Percentiles rank a stretch among this genome's conserved stretches.
phyloP scores from a whole-genome alignment of 768 basidiomycete genomes.

The Pleurotus eryngii region DNA sequence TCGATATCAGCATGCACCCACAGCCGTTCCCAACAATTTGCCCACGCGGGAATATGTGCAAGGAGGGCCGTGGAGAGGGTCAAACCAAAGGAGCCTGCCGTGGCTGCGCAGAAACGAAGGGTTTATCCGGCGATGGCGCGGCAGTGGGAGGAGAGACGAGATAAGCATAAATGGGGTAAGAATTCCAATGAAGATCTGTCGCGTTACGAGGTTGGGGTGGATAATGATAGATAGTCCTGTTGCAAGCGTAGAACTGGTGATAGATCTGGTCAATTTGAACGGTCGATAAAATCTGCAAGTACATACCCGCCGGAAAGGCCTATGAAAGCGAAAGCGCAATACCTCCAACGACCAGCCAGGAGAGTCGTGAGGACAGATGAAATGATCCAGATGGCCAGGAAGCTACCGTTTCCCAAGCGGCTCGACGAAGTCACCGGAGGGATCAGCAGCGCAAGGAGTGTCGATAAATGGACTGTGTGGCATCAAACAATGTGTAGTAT shows the following conservation, averaged over 20 bases:
- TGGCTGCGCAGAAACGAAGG: constrained; percentile 48
- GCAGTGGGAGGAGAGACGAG: constrained; percentile 35
- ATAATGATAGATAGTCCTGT: constrained; percentile 52
- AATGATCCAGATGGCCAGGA: constrained; percentile 59
- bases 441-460: constrained; percentile 57
- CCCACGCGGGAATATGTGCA: constrained; percentile 48
- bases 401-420: constrained; percentile 39
- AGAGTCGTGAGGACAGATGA: constrained; percentile 44
- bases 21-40: constrained; percentile 58
- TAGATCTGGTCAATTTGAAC: background rate
- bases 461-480: constrained; percentile 51
- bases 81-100: constrained; percentile 57
- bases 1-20: constrained; percentile 44
- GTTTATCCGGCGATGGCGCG: constrained; percentile 40
- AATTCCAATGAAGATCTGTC: constrained; percentile 38
- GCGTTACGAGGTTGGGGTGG: constrained; percentile 49
- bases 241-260: constrained; percentile 37
- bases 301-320: constrained; percentile 54
- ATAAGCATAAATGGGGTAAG: constrained; percentile 30
- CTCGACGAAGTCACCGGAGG: constrained; percentile 45
- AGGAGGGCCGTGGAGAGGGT: constrained; percentile 53
- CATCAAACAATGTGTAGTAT: background rate
- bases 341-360: constrained; percentile 54
- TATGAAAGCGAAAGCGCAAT: constrained; percentile 43
- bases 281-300: background rate